phyloP scores from a whole-genome alignment of 495 filamentous ascomycete genomes.

The Aspergillus incahuasiensis region DNA sequence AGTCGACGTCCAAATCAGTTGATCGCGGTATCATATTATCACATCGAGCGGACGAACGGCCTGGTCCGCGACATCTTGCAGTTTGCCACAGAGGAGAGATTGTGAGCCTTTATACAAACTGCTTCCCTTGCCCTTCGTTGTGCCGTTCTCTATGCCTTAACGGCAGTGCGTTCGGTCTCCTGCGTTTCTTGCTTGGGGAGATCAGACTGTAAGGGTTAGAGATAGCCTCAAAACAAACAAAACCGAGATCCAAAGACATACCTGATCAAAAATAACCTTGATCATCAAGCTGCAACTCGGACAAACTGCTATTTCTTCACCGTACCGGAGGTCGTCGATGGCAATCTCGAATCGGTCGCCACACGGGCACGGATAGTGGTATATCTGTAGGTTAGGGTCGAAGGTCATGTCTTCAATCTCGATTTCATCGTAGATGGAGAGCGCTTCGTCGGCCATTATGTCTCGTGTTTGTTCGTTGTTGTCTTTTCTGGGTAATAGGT shows the following conservation, averaged over 20 bases:
- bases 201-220: slow-evolving; percentile 6
- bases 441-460: slow-evolving; percentile 62
- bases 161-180: slow-evolving; percentile 28
- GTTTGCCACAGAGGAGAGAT: neutral
- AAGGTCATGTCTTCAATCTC: slow-evolving; percentile 99
- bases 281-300: slow-evolving; percentile 98
- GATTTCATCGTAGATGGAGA: slow-evolving; percentile 93
- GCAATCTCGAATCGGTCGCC: slow-evolving; percentile 95
- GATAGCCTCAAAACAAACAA: neutral
- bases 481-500: no score
- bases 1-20: no score
- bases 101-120: neutral
- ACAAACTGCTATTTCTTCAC: slow-evolving; percentile 88
- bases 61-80: neutral
- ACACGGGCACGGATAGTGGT: slow-evolving; percentile 94
- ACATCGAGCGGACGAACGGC: neutral
- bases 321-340: slow-evolving; percentile 77
- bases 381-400: slow-evolving; percentile 75
- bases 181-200: slow-evolving; percentile 26
- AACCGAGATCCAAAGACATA: slow-evolving; percentile 38
- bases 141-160: slow-evolving; percentile 30
- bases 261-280: slow-evolving; percentile 82
- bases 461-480: neutral
- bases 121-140: neutral
- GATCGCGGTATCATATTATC: neutral